Conservation (phyloP, 2,329 filamentous ascomycete genomes). For the Cytospora piceicola region DNA sequence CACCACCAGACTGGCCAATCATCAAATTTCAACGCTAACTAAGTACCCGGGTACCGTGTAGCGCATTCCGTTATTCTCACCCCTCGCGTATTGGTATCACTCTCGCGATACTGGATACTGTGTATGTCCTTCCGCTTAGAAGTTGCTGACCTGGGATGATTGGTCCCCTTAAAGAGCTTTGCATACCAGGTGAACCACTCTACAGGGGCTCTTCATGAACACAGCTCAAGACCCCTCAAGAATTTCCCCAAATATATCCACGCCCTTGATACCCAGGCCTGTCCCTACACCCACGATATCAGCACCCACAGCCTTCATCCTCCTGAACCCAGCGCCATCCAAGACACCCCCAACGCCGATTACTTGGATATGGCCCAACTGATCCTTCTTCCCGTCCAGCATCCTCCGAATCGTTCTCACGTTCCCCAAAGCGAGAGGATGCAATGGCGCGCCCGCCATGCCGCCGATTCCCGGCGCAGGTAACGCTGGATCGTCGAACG, state of each 20-base stretch:
- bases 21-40: background rate
- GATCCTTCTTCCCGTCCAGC: slow-evolving; percentile 53
- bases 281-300: slow-evolving; percentile 70
- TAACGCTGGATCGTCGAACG: slow-evolving; percentile 50
- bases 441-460: slow-evolving; percentile 71
- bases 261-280: slow-evolving; percentile 66
- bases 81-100: background rate
- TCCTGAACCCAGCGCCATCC: slow-evolving; percentile 62
- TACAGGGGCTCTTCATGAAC: background rate
- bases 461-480: slow-evolving; percentile 67
- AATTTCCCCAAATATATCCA: slow-evolving; percentile 66
- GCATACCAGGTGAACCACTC: background rate
- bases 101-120: background rate
- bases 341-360: slow-evolving; percentile 76
- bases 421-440: slow-evolving; percentile 76
- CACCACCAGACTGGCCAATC: slow-evolving; percentile 8
- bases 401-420: slow-evolving; percentile 67
- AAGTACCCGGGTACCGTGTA: background rate
- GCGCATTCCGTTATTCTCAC: background rate
- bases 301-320: slow-evolving; percentile 71
- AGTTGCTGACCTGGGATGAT: background rate
- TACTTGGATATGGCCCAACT: slow-evolving; percentile 60
- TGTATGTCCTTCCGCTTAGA: background rate
- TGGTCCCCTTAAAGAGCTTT: background rate
- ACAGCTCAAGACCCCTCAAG: slow-evolving; percentile 26